These are phyloP conservation scores for Iberis pinnata DNA, from an alignment of 345 rosid genomes.

Conservation along the genomic window DNA sequence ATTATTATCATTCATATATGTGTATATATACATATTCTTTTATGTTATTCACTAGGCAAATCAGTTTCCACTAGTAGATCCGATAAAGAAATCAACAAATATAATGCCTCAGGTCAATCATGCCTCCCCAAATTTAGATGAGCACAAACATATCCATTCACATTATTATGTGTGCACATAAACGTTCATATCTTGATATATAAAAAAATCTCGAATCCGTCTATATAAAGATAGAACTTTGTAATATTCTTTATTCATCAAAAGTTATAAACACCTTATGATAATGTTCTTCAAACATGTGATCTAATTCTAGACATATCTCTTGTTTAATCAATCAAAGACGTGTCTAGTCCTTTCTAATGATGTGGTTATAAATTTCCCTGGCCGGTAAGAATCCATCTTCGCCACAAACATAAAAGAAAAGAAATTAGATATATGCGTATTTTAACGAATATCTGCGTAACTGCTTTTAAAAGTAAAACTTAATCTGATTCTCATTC, in stretches of 20 bases:
- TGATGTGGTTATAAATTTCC: slow-evolving; percentile 13
- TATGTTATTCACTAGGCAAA: slow-evolving; percentile 1
- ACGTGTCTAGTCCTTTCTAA: slow-evolving; percentile 11
- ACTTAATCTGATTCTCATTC: slow-evolving; percentile 13
- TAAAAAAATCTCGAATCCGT: slow-evolving; percentile 11
- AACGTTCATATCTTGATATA: not conserved
- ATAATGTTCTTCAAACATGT: slow-evolving; percentile 16
- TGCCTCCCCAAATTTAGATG: slow-evolving; percentile 16
- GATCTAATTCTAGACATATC: slow-evolving; percentile 17
- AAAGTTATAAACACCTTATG: too few relatives aligned
- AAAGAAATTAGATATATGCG: slow-evolving; percentile 2
- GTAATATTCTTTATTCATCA: too few relatives aligned
- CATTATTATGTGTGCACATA: slow-evolving; percentile 9
- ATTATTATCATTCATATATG: too few relatives aligned
- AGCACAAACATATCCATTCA: slow-evolving; percentile 20
- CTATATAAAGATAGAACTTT: slow-evolving; percentile 15
- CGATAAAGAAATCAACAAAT: slow-evolving; percentile 5
- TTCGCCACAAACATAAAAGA: slow-evolving; percentile 27
- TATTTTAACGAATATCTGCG: slow-evolving; percentile 1
- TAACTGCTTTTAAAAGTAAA: slow-evolving; percentile 6
- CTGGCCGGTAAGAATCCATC: slow-evolving; percentile 21
- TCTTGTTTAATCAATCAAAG: slow-evolving; percentile 19
- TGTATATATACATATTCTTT: slow-evolving; percentile 7
- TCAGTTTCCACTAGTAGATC: slow-evolving; percentile 1
- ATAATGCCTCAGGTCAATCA: slow-evolving; percentile 10